Conservation (phyloP, 1,139 yeast genomes). For the Saccharomyces hybrid region DNA sequence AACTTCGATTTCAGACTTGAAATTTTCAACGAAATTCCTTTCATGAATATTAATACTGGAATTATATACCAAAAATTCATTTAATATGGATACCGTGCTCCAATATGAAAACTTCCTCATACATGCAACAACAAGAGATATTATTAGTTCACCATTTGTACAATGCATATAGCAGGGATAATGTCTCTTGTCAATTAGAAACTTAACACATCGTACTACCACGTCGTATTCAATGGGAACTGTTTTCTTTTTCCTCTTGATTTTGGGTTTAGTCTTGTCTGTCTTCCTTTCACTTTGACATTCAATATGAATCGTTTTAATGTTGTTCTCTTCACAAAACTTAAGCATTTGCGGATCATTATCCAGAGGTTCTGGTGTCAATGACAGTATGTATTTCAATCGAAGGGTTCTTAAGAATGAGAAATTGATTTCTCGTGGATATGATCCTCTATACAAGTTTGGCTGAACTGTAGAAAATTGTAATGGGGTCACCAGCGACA, state of each 20-base stretch:
- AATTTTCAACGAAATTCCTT: conserved; percentile 73
- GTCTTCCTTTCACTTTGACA: conserved; percentile 41
- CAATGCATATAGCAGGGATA: conserved; percentile 82
- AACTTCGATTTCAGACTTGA: conserved; percentile 54
- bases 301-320: conserved; percentile 52
- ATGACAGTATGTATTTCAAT: conserved; percentile 64
- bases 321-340: conserved; percentile 41
- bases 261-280: conserved; percentile 35
- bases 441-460: conserved; percentile 72
- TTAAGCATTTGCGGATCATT: conserved; percentile 15
- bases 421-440: conserved; percentile 69
- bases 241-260: conserved; percentile 69
- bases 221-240: conserved; percentile 68
- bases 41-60: conserved; percentile 79
- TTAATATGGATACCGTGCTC: conserved; percentile 82
- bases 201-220: conserved; percentile 50
- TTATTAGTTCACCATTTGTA: conserved; percentile 80
- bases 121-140: conserved; percentile 79
- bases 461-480: conserved; percentile 68
- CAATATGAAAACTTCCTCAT: conserved; percentile 76
- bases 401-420: conserved; percentile 62
- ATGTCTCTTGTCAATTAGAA: conserved; percentile 49
- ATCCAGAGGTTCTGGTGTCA: conserved; percentile 67
- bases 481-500: conserved; percentile 64
- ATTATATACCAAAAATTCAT: conserved; percentile 73